Conservation (phyloP, 192 early-diverging fungal genomes). For the Gryganskiella cystojenkinii region DNA sequence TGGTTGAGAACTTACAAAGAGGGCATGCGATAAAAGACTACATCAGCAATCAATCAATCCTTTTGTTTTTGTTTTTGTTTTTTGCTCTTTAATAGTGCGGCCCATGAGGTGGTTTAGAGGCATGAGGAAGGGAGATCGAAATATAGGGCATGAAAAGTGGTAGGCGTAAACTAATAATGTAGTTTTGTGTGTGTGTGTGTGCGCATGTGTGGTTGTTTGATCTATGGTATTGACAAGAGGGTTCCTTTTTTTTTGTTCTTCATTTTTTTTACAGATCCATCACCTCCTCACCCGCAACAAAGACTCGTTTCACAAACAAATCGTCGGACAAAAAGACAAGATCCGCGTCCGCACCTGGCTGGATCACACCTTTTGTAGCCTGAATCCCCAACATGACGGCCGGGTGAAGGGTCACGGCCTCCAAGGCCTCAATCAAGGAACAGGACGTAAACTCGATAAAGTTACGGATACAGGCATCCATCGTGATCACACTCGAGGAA, state of each 20-base stretch:
- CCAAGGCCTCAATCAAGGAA: conserved; percentile 79
- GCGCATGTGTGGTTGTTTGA: no score
- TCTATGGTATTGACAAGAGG: no score
- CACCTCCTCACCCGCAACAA: conserved; percentile 76
- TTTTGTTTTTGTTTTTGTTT: no score
- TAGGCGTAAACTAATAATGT: no score
- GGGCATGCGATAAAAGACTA: no score
- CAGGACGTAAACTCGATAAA: conserved; percentile 83
- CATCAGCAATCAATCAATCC: no score
- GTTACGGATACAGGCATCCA: conserved; percentile 81
- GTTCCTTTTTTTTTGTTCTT: neutral
- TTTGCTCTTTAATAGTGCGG: no score
- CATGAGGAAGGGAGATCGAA: no score
- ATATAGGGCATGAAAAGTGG: no score
- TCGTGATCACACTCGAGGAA: conserved; percentile 64
- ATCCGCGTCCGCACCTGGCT: conserved; percentile 80
- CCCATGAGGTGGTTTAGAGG: no score
- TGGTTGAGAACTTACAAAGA: no score
- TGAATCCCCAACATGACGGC: conserved; percentile 81
- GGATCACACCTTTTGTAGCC: conserved; percentile 76
- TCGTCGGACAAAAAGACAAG: conserved; percentile 78
- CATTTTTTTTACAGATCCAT: conserved; percentile 1
- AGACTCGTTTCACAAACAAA: conserved; percentile 70
- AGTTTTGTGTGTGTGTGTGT: no score
- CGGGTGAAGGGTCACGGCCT: conserved; percentile 84